Evolutionary conservation across 768 basidiomycete genomes (phyloP).

Genomic region (Agaricus sinodeliciosus): DNA sequence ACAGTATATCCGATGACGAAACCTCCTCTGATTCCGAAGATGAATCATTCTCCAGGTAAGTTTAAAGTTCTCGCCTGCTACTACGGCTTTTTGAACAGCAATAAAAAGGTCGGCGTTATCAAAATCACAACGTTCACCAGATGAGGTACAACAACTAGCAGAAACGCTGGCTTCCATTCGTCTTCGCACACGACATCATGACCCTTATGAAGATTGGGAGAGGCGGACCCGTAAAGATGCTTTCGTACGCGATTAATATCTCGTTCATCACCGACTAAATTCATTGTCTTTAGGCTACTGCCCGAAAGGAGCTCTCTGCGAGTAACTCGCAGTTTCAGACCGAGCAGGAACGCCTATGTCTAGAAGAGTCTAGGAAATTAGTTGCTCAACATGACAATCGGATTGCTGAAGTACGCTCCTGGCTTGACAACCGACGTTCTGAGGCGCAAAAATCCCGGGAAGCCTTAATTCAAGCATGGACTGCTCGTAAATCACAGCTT

Average conservation of each 20-base stretch:
- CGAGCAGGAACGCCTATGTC: constrained; percentile 39
- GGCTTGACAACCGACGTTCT: constrained; percentile 36
- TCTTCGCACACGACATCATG: constrained; percentile 42
- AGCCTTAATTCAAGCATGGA: constrained; percentile 37
- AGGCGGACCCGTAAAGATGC: constrained; percentile 43
- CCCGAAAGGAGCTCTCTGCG: constrained; percentile 34
- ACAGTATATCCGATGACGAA: too few relatives aligned
- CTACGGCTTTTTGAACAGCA: too few relatives aligned
- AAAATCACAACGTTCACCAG: constrained; percentile 23
- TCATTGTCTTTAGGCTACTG: constrained; percentile 28
- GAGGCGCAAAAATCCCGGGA: constrained; percentile 41
- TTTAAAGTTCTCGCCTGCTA: too few relatives aligned
- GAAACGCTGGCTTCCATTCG: constrained; percentile 48
- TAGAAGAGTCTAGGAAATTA: constrained; percentile 26
- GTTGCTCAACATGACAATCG: constrained; percentile 41
- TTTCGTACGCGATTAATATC: constrained; percentile 29
- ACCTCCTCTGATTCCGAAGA: too few relatives aligned
- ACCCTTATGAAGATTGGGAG: constrained; percentile 56
- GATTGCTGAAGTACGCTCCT: constrained; percentile 40
- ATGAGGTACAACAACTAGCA: constrained; percentile 36
- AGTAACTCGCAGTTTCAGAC: constrained; percentile 27
- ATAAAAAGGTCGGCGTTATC: constrained; percentile 16
- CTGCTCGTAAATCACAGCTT: constrained; percentile 44
- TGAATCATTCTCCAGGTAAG: too few relatives aligned
- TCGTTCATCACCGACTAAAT: neutral